Evolutionary conservation across 1,139 yeast genomes (phyloP), one percentile per base, ranked within the genome.

Genomic region (Zygotorulaspora mrakii): DNA sequence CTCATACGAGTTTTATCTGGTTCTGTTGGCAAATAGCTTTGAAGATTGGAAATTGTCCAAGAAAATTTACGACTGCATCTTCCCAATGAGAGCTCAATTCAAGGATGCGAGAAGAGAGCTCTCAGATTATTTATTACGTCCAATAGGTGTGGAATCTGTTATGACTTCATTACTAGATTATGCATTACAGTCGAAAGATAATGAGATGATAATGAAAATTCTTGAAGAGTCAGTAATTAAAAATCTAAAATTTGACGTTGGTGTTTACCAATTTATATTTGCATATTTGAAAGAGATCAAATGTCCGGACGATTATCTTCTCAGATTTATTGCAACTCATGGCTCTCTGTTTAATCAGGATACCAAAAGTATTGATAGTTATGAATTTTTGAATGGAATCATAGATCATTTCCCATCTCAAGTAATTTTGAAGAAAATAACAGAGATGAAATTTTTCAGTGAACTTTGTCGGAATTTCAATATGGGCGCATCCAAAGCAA

Each of bases 221-320:
- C 38, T 67, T 2, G 67, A 64, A 44, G 70, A 66, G 39, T 66
- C 70, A 2, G 53, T 62, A 18, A 54, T 66, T 11, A 66, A 64
- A 47, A 46, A 51, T n/a, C 51, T 55, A 5, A 42, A 46, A 5
- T 65, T 67, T 37, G 57, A 61, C 9, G 46, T 50, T 4, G 54
- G 52, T 5, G 44, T 61, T n/a, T 67, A 67, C 39, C 59, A 64
- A 21, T 47, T 44, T 8, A 42, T 66, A 20, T 62, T 65, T 45
- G 54, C 58, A 12, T 64, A 53, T 42, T 40, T 66, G 33, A 48
- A 50, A 23, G 54, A 50, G 8, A 44, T 50, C 11, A 49, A 54
- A 12, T 54, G 54, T 11, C 58, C 64, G 3, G 60, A 59, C 10
- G 66, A 61, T 6, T 53, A 65, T 21, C 37, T 58, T 17, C 44